Base-by-base conservation (phyloP, 2,329 filamentous ascomycete genomes). In the Penicillium paneum region DNA sequence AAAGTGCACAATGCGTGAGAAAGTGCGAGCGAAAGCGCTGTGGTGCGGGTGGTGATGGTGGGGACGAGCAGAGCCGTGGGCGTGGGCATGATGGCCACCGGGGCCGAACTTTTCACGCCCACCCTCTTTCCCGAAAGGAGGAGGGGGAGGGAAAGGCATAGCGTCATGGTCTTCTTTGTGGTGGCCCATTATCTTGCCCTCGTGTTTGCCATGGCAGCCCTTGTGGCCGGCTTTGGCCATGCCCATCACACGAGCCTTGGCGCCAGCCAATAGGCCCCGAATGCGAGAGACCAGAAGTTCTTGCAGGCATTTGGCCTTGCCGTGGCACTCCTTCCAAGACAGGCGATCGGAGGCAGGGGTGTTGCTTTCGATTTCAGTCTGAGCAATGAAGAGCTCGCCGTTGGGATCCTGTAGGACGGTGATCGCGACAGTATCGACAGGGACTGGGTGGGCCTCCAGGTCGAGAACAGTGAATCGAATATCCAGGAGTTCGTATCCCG, bases 401-500 rank as follows among this genome's bases (percentile, higher is more conserved):
- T 66, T 60, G 11, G 62, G 58, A 29, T 70, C 68, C 46, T 72
- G 67, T 49, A 78, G 64, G 17, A 77, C 63, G 32, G 68, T 70
- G 40, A 79, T 67, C 29, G 70, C 67, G 39, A 78, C 64, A 13
- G 76, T 76, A 52, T 77, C 72, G n/a, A 77, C 66, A 17, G 75
- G 74, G 10, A 77, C 74, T 1, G 76, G 76, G 44, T 71, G 67
- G 28, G 69, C 65, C 39, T 73, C 71, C 17, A 79, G 63, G 50
- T 76, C 75, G 28, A 78, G 68, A 34, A 78, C 68, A n/a, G 76
- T 78, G 62, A 79, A 76, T 36, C 74, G 71, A 54, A 78, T 61
- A 11, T 70, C 65, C 2, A 74, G 58, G 24, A 78, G 58, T 8
- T 74, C 69, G 40, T 67, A 61, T 8, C 61, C 67, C 10, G 66